A percentile compares a stretch with the other conserved stretches of the same genome.
These are phyloP conservation scores for Tolypocladium tundrense DNA, from an alignment of 2,329 filamentous ascomycete species.

Conservation along the genomic window DNA sequence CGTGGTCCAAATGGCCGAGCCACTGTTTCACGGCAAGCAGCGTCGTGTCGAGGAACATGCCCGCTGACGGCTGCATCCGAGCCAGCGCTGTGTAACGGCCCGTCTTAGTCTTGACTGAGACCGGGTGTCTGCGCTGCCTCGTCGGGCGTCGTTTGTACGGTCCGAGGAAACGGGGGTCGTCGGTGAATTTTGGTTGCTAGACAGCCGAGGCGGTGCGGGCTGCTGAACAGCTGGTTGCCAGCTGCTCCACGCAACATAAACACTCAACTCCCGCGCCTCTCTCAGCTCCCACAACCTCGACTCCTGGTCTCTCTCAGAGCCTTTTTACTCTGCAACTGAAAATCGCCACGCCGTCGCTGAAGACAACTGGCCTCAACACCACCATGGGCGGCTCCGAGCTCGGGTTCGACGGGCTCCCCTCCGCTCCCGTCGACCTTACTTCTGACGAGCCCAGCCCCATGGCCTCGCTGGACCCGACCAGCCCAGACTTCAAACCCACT, in stretches of 20 bases:
- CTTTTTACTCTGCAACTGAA: neutral
- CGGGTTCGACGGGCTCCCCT: neutral
- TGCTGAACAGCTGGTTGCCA: neutral
- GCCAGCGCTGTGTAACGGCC: neutral
- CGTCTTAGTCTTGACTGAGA: neutral
- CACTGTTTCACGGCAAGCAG: neutral
- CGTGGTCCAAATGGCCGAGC: neutral
- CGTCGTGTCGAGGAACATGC: neutral
- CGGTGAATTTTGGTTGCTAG: neutral
- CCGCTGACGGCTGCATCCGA: neutral
- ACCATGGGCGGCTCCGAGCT: neutral
- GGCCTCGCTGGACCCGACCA: neutral
- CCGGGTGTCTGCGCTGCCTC: neutral
- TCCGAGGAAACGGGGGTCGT: neutral
- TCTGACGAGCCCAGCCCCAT: neutral
- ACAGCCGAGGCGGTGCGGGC: neutral
- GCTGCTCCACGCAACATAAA: neutral
- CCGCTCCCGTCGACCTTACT: neutral
- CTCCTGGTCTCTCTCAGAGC: neutral
- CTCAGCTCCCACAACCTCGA: neutral
- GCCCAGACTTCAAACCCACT: neutral
- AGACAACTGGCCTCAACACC: neutral
- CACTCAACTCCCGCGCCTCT: neutral
- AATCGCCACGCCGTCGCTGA: neutral
- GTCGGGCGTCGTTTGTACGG: neutral